These are phyloP conservation scores for Mixia osmundae DNA, from an alignment of 1,284 basidiomycete species.

Conservation along the genomic window DNA sequence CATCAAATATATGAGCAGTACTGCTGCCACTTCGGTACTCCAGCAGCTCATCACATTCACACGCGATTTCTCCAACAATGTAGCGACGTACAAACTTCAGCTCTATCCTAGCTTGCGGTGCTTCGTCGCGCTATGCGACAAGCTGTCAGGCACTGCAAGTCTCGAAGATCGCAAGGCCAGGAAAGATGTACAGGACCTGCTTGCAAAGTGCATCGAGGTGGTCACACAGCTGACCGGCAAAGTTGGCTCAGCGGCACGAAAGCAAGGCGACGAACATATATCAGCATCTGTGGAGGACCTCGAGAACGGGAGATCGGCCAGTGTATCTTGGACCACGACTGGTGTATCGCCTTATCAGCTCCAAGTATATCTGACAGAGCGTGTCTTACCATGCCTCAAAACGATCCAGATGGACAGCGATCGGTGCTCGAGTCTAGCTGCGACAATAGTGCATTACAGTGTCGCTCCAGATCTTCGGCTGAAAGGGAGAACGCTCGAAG, in stretches of 20 bases:
- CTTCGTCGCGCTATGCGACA: slow-evolving; percentile 53
- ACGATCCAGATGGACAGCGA: slow-evolving; percentile 66
- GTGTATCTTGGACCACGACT: no score
- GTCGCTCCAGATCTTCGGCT: slow-evolving; percentile 32
- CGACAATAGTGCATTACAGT: slow-evolving; percentile 65
- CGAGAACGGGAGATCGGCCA: no score
- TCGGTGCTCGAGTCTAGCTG: slow-evolving; percentile 49
- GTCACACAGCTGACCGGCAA: slow-evolving; percentile 49
- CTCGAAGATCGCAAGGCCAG: slow-evolving; percentile 68
- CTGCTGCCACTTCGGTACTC: slow-evolving; percentile 78
- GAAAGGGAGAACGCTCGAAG: slow-evolving; percentile 18
- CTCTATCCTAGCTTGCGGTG: slow-evolving; percentile 57
- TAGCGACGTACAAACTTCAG: slow-evolving; percentile 40
- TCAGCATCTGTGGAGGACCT: no score
- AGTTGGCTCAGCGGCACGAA: slow-evolving; percentile 22
- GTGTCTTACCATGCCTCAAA: slow-evolving; percentile 50
- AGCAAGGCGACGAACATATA: slow-evolving; percentile 1
- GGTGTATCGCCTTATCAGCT: no score
- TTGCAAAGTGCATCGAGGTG: slow-evolving; percentile 40
- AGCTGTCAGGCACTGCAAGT: slow-evolving; percentile 62
- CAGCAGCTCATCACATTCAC: slow-evolving; percentile 54
- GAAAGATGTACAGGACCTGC: slow-evolving; percentile 58
- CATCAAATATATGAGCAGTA: slow-evolving; percentile 57
- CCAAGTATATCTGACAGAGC: slow-evolving; percentile 43
- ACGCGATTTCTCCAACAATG: slow-evolving; percentile 44